Base-by-base conservation (phyloP, 768 basidiomycete species). In the Candolleomyces efflorescens region DNA sequence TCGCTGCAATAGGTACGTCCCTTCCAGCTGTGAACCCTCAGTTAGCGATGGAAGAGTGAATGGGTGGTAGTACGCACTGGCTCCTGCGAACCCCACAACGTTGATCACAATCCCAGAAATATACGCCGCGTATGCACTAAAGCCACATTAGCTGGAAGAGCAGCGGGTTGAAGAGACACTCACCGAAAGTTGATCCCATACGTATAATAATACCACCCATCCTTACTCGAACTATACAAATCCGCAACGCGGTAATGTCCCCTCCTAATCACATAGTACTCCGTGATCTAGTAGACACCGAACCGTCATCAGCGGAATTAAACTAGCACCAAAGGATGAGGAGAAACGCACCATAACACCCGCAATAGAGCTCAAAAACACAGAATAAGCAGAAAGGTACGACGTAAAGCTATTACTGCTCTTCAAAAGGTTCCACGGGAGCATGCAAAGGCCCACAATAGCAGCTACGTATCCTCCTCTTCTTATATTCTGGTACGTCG, bases 391-490 rank as follows among this genome's bases (percentile, higher is more conserved):
- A 3, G 87, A 88, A 23, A 93, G 81, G 69, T 92, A 92, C 32
- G 87, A 87, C 3, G 88, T 86, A 71, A 92, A 92, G 60, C 75
- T 80, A 66, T 85, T 91, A 70, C 85, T 87, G 59, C 76, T 82
- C 68, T 86, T 84, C 62, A 90, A 76, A 37, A 91, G 72, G 63
- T 88, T 87, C 89, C 89, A 90, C 1, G 87, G 89, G 38, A 85
- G 80, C 76, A 90, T 90, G 69, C 77, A 82, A 32, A 92, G 65
- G 4, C 90, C 90, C 41, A 90, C 84, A 48, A 87, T 76, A 7
- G 89, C 90, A n/a, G 86, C 87, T 48, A 93, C 72, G 71, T 88
- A 94, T 15, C 91, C 90, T 26, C 92, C 91, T 18, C 91, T 82
- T 20, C 91, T 84, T 67, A 94, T 92, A 66, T 89, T 92, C 84